These are phyloP conservation scores for Dictyostelium capitatum DNA, from an alignment of 78 protist genomes.

Conservation along the genomic window DNA sequence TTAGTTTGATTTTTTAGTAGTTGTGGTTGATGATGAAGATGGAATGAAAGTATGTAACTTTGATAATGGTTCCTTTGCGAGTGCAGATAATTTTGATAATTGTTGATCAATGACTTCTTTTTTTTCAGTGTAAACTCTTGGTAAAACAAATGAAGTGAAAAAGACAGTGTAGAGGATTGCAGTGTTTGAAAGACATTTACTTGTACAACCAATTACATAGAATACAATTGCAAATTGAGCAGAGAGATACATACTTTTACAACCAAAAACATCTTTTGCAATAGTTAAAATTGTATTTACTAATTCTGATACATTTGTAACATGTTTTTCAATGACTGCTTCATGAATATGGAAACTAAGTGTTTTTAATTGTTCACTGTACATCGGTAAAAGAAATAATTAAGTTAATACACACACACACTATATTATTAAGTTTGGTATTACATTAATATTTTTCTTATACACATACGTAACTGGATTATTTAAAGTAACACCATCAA, in stretches of 20 bases:
- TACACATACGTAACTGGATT: constrained; percentile 44
- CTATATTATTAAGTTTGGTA: neutral
- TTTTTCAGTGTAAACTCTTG: constrained; percentile 72
- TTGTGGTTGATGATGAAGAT: neutral
- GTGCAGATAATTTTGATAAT: neutral
- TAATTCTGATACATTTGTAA: constrained; percentile 9
- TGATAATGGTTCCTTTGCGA: constrained; percentile 31
- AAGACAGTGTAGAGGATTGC: constrained; percentile 39
- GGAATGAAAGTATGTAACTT: constrained; percentile 49
- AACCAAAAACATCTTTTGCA: constrained; percentile 48
- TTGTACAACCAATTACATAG: constrained; percentile 33
- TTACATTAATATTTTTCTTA: neutral
- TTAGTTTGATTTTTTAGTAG: constrained; percentile 35
- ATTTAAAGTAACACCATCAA: constrained; percentile 28
- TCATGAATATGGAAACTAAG: constrained; percentile 64
- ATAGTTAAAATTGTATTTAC: constrained; percentile 21
- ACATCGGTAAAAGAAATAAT: no score
- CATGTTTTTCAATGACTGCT: constrained; percentile 66
- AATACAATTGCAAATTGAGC: constrained; percentile 51
- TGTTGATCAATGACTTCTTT: constrained; percentile 65
- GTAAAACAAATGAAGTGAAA: constrained; percentile 45
- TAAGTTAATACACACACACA: no score
- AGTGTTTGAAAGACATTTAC: constrained; percentile 35
- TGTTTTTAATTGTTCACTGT: constrained; percentile 68
- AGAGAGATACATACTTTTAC: constrained; percentile 45